phyloP scores from a whole-genome alignment of 192 early-diverging fungal species.

The Funneliformis geosporum region DNA sequence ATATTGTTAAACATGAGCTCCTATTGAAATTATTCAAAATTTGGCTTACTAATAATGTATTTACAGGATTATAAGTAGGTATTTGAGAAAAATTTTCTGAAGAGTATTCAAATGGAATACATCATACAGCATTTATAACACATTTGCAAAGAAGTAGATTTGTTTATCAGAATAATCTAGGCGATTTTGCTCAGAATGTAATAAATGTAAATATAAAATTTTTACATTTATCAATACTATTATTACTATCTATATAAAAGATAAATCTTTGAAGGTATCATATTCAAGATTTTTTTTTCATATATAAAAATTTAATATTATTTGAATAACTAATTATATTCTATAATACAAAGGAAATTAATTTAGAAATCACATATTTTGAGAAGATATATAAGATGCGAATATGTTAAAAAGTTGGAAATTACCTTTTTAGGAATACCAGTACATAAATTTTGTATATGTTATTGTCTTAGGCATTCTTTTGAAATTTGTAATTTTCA shows the following conservation, averaged over 20 bases:
- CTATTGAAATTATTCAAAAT: background rate
- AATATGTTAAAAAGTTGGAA: background rate
- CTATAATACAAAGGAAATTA: too few relatives aligned
- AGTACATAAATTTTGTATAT: background rate
- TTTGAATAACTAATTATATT: too few relatives aligned
- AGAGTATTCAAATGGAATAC: background rate
- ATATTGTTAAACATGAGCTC: conserved; percentile 11
- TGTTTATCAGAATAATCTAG: conserved; percentile 6
- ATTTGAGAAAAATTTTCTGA: conserved; percentile 10
- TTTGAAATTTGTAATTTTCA: background rate
- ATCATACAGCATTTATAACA: background rate
- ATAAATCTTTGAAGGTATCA: background rate
- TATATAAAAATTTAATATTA: too few relatives aligned
- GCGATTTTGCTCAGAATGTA: background rate
- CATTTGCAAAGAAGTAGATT: background rate
- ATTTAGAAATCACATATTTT: background rate
- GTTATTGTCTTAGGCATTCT: background rate
- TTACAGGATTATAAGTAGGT: background rate
- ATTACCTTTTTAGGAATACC: background rate
- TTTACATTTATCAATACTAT: background rate
- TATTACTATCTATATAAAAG: background rate
- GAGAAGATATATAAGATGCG: background rate
- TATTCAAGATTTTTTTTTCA: too few relatives aligned
- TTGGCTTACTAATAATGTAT: background rate
- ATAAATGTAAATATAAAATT: background rate